These are phyloP conservation scores for Schrenkiella parvula DNA, from an alignment of 345 rosid genomes.

Conservation along the genomic window DNA sequence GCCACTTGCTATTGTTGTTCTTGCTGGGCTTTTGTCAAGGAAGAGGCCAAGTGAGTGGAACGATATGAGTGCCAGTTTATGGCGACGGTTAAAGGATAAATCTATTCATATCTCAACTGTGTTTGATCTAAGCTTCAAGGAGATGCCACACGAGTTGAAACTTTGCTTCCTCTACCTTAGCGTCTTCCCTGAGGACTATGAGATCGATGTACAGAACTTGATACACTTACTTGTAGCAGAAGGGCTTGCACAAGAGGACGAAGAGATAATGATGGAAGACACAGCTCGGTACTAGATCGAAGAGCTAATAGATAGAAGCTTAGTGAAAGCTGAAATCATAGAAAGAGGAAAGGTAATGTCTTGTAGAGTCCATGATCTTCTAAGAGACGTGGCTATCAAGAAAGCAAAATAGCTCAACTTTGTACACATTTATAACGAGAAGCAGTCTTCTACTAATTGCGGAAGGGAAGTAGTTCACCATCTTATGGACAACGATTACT, in stretches of 20 bases:
- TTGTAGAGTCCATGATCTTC: slow-evolving; percentile 16
- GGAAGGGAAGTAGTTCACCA: slow-evolving; percentile 9
- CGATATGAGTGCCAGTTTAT: not conserved
- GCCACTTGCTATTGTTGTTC: slow-evolving; percentile 12
- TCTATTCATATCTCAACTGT: not conserved
- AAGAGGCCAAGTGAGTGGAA: slow-evolving; percentile 10
- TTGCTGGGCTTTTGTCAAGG: not conserved
- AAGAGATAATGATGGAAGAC: slow-evolving; percentile 16
- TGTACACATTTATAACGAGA: not conserved
- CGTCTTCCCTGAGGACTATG: slow-evolving; percentile 14
- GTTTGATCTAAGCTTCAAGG: slow-evolving; percentile 9
- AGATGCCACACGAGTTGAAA: not conserved
- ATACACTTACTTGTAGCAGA: slow-evolving; percentile 8
- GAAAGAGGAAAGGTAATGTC: not conserved
- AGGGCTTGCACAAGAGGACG: slow-evolving; percentile 2
- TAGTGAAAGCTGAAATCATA: not conserved
- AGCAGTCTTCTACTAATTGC: not conserved
- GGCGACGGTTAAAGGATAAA: slow-evolving; percentile 3
- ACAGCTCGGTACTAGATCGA: not conserved
- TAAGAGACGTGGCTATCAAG: slow-evolving; percentile 10
- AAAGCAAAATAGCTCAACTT: slow-evolving; percentile 11
- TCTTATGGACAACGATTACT: not conserved
- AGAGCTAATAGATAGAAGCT: slow-evolving; percentile 16
- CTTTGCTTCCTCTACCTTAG: slow-evolving; percentile 19
- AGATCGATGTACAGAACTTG: not conserved